Percentiles rank a stretch among this genome's conserved stretches.
phyloP scores from a whole-genome alignment of 345 rosid genomes.

The Nasturtium officinale region DNA sequence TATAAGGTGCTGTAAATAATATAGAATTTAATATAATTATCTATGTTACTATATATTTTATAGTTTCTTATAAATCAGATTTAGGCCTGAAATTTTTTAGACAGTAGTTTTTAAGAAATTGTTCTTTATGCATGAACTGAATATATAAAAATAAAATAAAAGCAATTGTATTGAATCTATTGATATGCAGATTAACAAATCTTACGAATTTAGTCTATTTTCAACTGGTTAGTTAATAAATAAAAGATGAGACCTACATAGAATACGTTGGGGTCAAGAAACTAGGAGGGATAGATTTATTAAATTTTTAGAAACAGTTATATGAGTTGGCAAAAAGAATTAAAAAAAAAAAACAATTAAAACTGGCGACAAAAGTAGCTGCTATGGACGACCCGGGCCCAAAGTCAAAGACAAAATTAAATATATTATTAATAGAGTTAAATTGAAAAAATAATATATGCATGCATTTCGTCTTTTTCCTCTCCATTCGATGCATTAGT shows the following conservation, averaged over 20 bases:
- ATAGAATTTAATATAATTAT: background rate
- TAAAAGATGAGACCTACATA: background rate
- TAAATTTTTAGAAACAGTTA: background rate
- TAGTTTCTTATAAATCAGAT: background rate
- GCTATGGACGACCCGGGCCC: conserved; percentile 3
- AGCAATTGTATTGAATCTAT: background rate
- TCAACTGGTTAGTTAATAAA: background rate
- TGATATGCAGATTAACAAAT: conserved; percentile 11
- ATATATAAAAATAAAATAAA: background rate
- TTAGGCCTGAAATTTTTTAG: background rate
- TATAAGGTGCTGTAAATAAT: background rate
- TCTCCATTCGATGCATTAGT: conserved; percentile 28
- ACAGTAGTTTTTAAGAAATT: background rate
- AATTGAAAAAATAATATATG: conserved; percentile 2
- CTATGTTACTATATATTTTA: background rate
- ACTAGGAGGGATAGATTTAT: background rate
- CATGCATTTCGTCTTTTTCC: conserved; percentile 35
- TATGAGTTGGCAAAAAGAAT: background rate
- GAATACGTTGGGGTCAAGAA: background rate
- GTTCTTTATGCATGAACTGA: background rate
- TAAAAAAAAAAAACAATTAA: background rate
- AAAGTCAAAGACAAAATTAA: conserved; percentile 26
- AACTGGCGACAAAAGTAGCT: conserved; percentile 24
- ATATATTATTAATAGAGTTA: background rate
- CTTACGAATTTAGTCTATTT: background rate